phyloP scores from a whole-genome alignment of 2,329 filamentous ascomycete genomes.

The Colletotrichum gigasporum region DNA sequence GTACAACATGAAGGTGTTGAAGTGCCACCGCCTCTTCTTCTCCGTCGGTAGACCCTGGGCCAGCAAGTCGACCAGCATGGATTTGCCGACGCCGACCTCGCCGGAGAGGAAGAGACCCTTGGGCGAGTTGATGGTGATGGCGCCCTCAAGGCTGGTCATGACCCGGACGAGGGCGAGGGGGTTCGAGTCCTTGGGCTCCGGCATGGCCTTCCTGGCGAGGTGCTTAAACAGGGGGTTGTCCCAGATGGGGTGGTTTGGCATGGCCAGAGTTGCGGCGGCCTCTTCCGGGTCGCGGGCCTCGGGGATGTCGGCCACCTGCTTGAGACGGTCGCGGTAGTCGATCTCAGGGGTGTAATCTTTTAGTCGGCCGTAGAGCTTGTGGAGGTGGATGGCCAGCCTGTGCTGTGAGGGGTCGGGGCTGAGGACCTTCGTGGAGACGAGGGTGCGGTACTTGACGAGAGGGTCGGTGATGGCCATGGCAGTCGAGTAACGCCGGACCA shows the following conservation, averaged over 20 bases:
- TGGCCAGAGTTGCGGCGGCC: constrained; percentile 52
- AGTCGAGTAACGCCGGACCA: constrained; percentile 46
- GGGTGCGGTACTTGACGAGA: constrained; percentile 77
- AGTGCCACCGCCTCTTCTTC: constrained; percentile 82
- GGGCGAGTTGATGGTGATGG: constrained; percentile 76
- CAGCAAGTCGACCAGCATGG: constrained; percentile 86
- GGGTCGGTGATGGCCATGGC: constrained; percentile 75
- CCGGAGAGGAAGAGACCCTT: constrained; percentile 81
- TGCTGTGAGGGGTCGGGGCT: constrained; percentile 77
- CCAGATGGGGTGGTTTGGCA: constrained; percentile 64
- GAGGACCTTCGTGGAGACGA: constrained; percentile 73
- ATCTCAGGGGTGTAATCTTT: constrained; percentile 81
- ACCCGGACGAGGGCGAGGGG: constrained; percentile 71
- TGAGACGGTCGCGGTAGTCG: constrained; percentile 74
- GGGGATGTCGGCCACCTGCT: constrained; percentile 64
- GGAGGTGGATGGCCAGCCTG: constrained; percentile 77
- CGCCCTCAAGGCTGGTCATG: constrained; percentile 76
- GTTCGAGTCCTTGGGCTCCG: constrained; percentile 62
- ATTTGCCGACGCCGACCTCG: constrained; percentile 85
- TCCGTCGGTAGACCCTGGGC: constrained; percentile 78
- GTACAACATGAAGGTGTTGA: constrained; percentile 88
- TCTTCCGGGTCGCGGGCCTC: constrained; percentile 40
- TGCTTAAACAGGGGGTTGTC: constrained; percentile 67
- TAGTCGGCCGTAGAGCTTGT: constrained; percentile 77
- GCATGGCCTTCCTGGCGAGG: constrained; percentile 60